Conservation (phyloP, 2,329 filamentous ascomycete species). For the Colletotrichum sp. region DNA sequence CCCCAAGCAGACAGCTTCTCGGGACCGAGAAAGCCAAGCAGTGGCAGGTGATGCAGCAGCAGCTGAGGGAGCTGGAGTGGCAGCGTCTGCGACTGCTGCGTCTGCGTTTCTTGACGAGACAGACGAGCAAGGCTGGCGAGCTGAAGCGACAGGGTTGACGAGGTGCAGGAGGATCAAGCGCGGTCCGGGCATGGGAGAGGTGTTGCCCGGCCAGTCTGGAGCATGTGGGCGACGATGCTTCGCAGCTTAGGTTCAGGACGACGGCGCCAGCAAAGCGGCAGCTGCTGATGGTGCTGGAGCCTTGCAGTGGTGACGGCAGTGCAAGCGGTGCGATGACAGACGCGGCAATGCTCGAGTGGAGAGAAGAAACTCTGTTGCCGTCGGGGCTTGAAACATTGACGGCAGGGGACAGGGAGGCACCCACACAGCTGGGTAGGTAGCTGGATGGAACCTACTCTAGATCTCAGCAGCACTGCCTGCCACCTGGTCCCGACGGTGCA, state of each 20-base stretch:
- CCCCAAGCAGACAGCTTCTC: background rate
- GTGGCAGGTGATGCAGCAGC: background rate
- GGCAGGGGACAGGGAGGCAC: background rate
- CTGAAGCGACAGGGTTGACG: background rate
- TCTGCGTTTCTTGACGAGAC: background rate
- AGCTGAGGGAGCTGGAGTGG: background rate
- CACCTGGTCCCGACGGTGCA: background rate
- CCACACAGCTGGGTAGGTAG: background rate
- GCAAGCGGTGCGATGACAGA: background rate
- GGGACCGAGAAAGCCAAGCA: background rate
- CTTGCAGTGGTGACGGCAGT: background rate
- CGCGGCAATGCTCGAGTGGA: background rate
- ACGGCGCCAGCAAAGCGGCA: background rate
- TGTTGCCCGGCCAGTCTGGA: background rate
- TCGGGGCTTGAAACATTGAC: background rate
- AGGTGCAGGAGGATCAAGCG: conserved; percentile 22
- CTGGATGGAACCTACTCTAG: background rate
- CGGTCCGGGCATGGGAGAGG: background rate
- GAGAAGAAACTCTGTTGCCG: background rate
- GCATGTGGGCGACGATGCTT: background rate
- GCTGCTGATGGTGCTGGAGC: background rate
- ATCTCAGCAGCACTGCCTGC: background rate
- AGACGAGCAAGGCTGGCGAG: background rate
- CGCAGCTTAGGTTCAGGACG: background rate
- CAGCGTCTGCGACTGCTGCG: background rate